A percentile compares a stretch with the other conserved stretches of the same genome.
phyloP scores from a whole-genome alignment of 495 filamentous ascomycete species.

The Usnea hakonensis region DNA sequence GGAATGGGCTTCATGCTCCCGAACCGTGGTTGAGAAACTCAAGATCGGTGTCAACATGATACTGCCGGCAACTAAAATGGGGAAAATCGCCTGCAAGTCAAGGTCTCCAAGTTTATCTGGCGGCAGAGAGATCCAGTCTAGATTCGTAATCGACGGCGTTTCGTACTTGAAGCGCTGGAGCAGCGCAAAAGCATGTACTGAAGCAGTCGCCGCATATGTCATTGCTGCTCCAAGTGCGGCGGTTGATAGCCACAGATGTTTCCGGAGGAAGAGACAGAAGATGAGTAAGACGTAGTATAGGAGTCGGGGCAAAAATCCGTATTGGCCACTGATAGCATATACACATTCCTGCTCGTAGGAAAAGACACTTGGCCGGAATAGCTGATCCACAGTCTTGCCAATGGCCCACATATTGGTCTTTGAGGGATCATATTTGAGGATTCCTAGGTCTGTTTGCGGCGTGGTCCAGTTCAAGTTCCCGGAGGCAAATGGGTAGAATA shows the following conservation, averaged over 20 bases:
- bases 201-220: conserved; percentile 2
- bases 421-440: background rate
- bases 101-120: background rate
- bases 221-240: conserved; percentile 2
- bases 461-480: background rate
- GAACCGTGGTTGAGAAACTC: background rate
- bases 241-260: conserved; percentile 2
- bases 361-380: conserved; percentile 14
- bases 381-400: background rate
- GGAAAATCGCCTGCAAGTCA: background rate
- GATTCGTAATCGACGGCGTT: background rate
- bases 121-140: background rate
- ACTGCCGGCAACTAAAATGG: background rate
- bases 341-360: conserved; percentile 23
- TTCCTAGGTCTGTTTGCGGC: background rate
- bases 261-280: background rate
- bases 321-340: conserved; percentile 24
- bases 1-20: background rate
- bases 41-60: conserved; percentile 9
- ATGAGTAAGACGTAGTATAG: conserved; percentile 5
- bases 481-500: background rate
- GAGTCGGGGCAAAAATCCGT: conserved; percentile 7
- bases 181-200: conserved; percentile 2
- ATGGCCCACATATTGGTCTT: background rate
- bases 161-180: background rate